phyloP scores from a whole-genome alignment of 1,139 yeast genomes.

The Candida sojae region DNA sequence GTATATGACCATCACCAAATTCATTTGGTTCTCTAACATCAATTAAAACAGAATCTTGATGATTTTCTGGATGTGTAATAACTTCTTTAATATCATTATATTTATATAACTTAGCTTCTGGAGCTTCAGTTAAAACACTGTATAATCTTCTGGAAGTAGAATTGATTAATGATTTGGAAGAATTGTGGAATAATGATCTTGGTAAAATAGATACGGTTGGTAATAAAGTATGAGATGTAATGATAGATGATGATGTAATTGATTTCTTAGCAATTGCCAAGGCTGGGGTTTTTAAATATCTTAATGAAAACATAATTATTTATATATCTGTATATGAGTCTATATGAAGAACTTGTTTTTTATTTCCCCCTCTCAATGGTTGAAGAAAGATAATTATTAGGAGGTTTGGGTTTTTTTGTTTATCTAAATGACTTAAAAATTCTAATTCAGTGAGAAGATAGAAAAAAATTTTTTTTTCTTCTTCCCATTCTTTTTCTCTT shows the following conservation, averaged over 20 bases:
- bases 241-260: conserved; percentile 1
- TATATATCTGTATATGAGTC: background rate
- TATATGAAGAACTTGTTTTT: too few species aligned
- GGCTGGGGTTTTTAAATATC: conserved; percentile 8
- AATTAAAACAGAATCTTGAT: conserved; percentile 55
- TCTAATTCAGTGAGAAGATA: too few species aligned
- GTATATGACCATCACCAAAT: conserved; percentile 69
- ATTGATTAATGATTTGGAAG: background rate
- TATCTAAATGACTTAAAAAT: too few species aligned
- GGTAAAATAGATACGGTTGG: conserved; percentile 4
- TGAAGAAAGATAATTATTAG: background rate
- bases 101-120: conserved; percentile 53
- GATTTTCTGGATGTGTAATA: conserved; percentile 35
- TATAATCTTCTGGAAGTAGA: conserved; percentile 18
- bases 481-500: too few species aligned
- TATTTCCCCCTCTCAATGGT: background rate
- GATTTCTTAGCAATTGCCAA: conserved; percentile 6
- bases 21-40: conserved; percentile 95
- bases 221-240: conserved; percentile 3
- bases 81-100: conserved; percentile 59
- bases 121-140: conserved; percentile 32
- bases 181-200: conserved; percentile 3
- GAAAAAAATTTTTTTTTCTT: background rate
- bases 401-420: too few species aligned
- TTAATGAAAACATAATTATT: conserved; percentile 8